Conservation (phyloP, 2,329 filamentous ascomycete genomes). For the Colletotrichum sp. region DNA sequence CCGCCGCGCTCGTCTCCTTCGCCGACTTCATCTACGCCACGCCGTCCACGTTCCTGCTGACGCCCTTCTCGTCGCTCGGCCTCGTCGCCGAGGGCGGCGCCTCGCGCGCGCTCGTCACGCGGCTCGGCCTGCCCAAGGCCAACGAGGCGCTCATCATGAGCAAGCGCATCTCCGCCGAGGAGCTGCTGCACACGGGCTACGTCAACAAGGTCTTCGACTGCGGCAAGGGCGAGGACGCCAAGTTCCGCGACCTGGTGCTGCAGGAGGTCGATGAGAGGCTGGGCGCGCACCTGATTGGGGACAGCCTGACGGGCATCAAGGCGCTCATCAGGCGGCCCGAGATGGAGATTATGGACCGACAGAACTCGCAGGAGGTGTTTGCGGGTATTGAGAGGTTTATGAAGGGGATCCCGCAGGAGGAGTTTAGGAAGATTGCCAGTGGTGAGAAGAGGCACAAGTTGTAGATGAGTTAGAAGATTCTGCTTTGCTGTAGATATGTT, state of each 20-base stretch:
- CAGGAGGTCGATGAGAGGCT: constrained; percentile 81
- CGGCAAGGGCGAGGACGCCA: constrained; percentile 64
- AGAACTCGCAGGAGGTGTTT: constrained; percentile 87
- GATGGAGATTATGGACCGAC: constrained; percentile 72
- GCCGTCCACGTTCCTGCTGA: constrained; percentile 83
- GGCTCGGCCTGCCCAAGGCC: constrained; percentile 80
- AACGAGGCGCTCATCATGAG: constrained; percentile 96
- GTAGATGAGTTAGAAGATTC: constrained; percentile 41
- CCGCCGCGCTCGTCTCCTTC: constrained; percentile 81
- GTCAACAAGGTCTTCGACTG: constrained; percentile 80
- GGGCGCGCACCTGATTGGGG: constrained; percentile 79
- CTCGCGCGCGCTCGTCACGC: constrained; percentile 76
- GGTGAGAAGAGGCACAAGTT: constrained; percentile 96
- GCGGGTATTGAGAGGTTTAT: constrained; percentile 82
- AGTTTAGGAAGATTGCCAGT: constrained; percentile 84
- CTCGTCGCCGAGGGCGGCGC: constrained; percentile 90
- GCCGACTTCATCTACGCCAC: constrained; percentile 93
- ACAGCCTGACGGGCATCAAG: constrained; percentile 86
- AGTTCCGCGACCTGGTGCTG: constrained; percentile 75
- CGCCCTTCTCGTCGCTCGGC: constrained; percentile 88
- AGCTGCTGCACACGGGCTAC: constrained; percentile 79
- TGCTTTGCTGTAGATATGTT: background rate
- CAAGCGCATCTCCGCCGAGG: constrained; percentile 73
- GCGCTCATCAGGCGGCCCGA: constrained; percentile 78
- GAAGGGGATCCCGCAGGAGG: constrained; percentile 81